A percentile compares a stretch with the other conserved stretches of the same genome.
Conservation (phyloP, 1,139 yeast genomes). For the Ogataea hybrid region DNA sequence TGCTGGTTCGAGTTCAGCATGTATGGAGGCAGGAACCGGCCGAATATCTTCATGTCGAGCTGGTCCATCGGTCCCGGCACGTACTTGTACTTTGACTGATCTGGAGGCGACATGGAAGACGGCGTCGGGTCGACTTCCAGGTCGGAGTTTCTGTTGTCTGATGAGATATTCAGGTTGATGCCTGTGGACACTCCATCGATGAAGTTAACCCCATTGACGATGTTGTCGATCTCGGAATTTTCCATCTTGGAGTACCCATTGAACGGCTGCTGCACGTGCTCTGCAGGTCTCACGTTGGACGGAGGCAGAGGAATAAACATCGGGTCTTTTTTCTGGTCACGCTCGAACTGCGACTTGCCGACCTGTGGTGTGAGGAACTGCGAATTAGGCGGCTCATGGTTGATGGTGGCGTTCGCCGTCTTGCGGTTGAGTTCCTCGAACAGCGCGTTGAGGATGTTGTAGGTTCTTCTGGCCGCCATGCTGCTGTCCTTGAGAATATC, state of each 20-base stretch:
- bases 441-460: constrained; percentile 71
- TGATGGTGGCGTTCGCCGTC: constrained; percentile 44
- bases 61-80: constrained; percentile 83
- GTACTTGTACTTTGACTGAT: constrained; percentile 37
- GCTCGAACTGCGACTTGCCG: constrained; percentile 25
- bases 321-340: constrained; percentile 11
- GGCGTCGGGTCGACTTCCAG: not conserved
- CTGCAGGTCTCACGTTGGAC: constrained; percentile 3
- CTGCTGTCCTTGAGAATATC: constrained; percentile 71
- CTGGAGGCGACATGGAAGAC: constrained; percentile 3
- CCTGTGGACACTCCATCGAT: constrained; percentile 34
- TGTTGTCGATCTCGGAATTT: constrained; percentile 19
- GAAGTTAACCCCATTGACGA: constrained; percentile 31
- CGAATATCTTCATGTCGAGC: constrained; percentile 79
- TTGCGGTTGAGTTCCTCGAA: constrained; percentile 78
- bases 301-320: constrained; percentile 13
- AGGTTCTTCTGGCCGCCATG: constrained; percentile 76
- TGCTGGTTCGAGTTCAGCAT: constrained; percentile 42
- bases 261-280: constrained; percentile 4
- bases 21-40: constrained; percentile 79
- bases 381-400: constrained; percentile 19
- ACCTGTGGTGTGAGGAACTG: constrained; percentile 29
- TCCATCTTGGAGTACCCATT: constrained; percentile 15
- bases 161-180: constrained; percentile 25
- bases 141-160: not conserved